These are phyloP conservation scores for Xylaria sp. DNA, from an alignment of 2,329 filamentous ascomycete genomes.

Conservation along the genomic window DNA sequence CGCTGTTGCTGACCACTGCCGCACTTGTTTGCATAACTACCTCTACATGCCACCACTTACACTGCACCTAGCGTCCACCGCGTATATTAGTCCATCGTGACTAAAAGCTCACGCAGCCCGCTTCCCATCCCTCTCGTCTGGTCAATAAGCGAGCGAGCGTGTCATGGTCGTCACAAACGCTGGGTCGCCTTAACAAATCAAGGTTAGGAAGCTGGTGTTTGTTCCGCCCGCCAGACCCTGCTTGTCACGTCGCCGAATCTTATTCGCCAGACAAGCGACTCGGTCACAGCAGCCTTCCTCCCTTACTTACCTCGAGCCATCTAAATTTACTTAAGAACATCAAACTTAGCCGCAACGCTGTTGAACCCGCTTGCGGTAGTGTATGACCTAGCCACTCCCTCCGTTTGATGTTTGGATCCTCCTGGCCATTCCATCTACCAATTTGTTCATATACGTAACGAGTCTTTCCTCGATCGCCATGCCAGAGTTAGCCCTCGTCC, in stretches of 20 bases:
- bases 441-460: conserved; percentile 18
- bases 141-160: conserved; percentile 36
- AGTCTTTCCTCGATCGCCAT: conserved; percentile 19
- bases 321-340: conserved; percentile 8
- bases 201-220: conserved; percentile 24
- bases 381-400: conserved; percentile 26
- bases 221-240: conserved; percentile 20
- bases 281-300: conserved; percentile 17
- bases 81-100: conserved; percentile 23
- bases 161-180: conserved; percentile 23
- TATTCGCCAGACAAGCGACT: conserved; percentile 40
- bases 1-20: conserved; percentile 14
- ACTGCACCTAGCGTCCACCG: neutral
- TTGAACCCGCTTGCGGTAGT: conserved; percentile 21
- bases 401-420: conserved; percentile 13
- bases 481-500: conserved; percentile 21
- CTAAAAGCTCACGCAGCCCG: conserved; percentile 17
- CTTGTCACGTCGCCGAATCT: conserved; percentile 28
- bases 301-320: conserved; percentile 9
- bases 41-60: conserved; percentile 2
- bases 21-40: neutral
- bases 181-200: conserved; percentile 8
- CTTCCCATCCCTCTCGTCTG: conserved; percentile 15
- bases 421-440: neutral
- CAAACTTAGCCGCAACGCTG: conserved; percentile 14